A percentile compares a stretch with the other conserved stretches of the same genome.
Evolutionary conservation across 805 yeast genomes (phyloP).

Genomic region (Wickerhamomyces pijperi): DNA sequence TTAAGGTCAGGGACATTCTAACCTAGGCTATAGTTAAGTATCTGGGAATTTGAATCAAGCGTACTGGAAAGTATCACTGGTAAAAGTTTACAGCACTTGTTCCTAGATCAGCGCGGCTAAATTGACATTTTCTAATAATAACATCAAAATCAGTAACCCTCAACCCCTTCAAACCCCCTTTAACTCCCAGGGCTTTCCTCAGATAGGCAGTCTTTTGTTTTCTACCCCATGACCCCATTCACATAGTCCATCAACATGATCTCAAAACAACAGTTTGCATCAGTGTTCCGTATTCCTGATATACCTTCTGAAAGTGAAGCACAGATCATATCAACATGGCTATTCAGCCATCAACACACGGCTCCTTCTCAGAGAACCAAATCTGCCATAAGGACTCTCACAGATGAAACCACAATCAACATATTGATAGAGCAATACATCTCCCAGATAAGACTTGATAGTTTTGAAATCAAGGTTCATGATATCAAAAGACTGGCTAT

Average conservation of each 20-base stretch:
- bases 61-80: neutral
- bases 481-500: constrained; percentile 5
- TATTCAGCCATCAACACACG: constrained; percentile 12
- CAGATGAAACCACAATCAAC: neutral
- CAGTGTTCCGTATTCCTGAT: constrained; percentile 12
- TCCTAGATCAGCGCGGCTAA: constrained; percentile 1
- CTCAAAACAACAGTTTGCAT: neutral
- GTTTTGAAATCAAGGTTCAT: constrained; percentile 1
- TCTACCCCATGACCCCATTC: too few relatives aligned
- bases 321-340: constrained; percentile 15
- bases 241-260: too few relatives aligned
- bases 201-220: too few relatives aligned
- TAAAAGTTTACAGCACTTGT: too few relatives aligned
- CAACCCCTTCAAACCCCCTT: too few relatives aligned
- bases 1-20: too few relatives aligned
- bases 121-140: too few relatives aligned
- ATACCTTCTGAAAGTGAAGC: constrained; percentile 12
- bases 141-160: too few relatives aligned
- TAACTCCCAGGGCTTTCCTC: too few relatives aligned
- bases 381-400: constrained; percentile 11
- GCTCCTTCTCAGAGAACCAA: constrained; percentile 15
- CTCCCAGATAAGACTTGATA: constrained; percentile 10
- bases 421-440: constrained; percentile 8
- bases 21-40: too few relatives aligned
- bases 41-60: too few relatives aligned